Evolutionary conservation across 2,329 filamentous ascomycete species (phyloP).

Genomic region (Stagonosporopsis rhizophila): DNA sequence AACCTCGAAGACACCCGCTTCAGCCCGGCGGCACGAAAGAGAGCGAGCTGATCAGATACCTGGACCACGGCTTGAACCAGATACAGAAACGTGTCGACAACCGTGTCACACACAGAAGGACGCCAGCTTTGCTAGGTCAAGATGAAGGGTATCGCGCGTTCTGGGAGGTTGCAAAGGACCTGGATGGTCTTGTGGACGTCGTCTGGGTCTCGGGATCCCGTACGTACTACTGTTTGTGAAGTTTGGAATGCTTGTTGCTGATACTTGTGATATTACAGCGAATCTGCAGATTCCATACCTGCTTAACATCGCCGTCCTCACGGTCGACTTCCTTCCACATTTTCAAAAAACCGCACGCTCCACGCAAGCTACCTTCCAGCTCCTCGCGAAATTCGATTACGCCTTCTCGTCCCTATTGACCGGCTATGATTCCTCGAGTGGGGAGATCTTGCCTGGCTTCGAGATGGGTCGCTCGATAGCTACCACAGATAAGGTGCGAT

Average conservation of each 20-base stretch:
- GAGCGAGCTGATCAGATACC: constrained; percentile 62
- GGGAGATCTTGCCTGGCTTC: constrained; percentile 73
- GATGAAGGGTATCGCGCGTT: constrained; percentile 67
- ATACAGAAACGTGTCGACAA: constrained; percentile 42
- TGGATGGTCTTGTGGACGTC: constrained; percentile 78
- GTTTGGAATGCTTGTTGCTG: not conserved
- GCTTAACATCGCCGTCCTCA: constrained; percentile 75
- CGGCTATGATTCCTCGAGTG: constrained; percentile 71
- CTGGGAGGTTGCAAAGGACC: constrained; percentile 73
- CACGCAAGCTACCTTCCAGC: constrained; percentile 70
- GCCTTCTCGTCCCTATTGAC: constrained; percentile 79
- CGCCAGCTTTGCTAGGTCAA: constrained; percentile 50
- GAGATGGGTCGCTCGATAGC: constrained; percentile 68
- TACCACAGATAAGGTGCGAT: constrained; percentile 87
- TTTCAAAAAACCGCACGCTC: constrained; percentile 72
- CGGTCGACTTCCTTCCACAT: constrained; percentile 73
- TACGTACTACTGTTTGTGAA: constrained; percentile 55
- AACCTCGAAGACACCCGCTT: constrained; percentile 61
- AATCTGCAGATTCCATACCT: constrained; percentile 84
- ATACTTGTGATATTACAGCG: constrained; percentile 56
- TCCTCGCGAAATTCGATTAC: constrained; percentile 81
- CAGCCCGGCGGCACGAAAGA: constrained; percentile 65
- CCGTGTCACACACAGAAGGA: constrained; percentile 54
- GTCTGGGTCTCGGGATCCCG: constrained; percentile 89
- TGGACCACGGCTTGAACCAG: constrained; percentile 58